Conservation (phyloP, 768 basidiomycete genomes). For the Royoungia palumana region DNA sequence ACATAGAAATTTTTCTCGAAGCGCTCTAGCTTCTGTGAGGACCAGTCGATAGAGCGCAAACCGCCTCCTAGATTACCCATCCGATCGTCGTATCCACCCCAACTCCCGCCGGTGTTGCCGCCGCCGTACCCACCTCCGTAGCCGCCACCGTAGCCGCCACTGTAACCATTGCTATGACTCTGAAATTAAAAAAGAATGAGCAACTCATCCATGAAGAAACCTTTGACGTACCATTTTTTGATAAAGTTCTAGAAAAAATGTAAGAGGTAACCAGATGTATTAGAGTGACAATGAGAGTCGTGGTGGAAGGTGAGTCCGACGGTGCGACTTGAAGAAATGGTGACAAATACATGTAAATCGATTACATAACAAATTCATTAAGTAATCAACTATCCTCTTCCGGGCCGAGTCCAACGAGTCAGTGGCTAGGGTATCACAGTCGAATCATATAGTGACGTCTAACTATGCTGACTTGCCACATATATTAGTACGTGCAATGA, state of each 20-base stretch:
- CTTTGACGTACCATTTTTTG: conserved; percentile 19
- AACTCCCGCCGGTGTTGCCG: conserved; percentile 28
- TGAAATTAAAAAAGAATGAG: conserved; percentile 8
- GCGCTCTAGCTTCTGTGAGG: conserved; percentile 60
- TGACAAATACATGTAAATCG: conserved; percentile 9
- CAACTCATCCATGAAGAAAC: not conserved
- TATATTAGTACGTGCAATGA: not conserved
- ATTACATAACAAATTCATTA: conserved; percentile 2
- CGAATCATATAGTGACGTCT: conserved; percentile 4
- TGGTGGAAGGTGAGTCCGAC: conserved; percentile 16
- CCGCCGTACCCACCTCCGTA: conserved; percentile 26
- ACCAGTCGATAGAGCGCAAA: conserved; percentile 86
- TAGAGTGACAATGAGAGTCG: conserved; percentile 15
- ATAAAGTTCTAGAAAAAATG: not conserved
- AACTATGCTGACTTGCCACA: conserved; percentile 7
- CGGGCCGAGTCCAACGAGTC: no score
- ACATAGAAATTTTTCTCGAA: conserved; percentile 99
- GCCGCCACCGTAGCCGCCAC: conserved; percentile 36
- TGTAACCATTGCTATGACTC: conserved; percentile 34
- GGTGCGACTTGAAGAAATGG: conserved; percentile 17
- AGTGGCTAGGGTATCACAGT: conserved; percentile 7
- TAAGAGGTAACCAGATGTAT: not conserved
- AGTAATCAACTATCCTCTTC: no score
- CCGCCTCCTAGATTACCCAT: conserved; percentile 82
- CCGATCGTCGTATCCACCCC: conserved; percentile 50